Evolutionary conservation across 805 yeast genomes (phyloP).

Genomic region (Danielia reshetovae): DNA sequence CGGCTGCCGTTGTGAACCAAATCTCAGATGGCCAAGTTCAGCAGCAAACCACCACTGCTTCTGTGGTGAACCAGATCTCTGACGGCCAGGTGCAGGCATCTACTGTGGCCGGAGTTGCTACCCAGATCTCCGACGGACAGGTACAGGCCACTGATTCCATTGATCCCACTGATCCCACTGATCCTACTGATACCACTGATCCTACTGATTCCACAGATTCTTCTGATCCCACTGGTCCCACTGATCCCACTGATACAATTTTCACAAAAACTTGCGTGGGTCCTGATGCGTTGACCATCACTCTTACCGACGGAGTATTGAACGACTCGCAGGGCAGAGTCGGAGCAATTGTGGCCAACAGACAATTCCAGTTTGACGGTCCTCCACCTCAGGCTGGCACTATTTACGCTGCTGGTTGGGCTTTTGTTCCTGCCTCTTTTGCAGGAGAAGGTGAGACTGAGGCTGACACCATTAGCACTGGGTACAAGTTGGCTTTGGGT

Average conservation of each 20-base stretch:
- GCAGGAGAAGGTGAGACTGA: constrained; percentile 4
- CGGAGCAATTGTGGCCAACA: constrained; percentile 10
- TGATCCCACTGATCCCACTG: constrained; percentile 2
- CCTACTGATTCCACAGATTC: constrained; percentile 3
- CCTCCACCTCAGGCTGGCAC: constrained; percentile 40
- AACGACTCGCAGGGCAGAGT: constrained; percentile 7
- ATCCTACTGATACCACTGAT: constrained; percentile 4
- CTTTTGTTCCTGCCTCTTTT: constrained; percentile 5
- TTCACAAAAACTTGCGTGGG: constrained; percentile 13
- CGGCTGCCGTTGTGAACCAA: constrained; percentile 17
- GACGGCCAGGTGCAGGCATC: constrained; percentile 20
- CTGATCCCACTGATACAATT: neutral
- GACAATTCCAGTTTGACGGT: constrained; percentile 10
- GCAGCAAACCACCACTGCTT: constrained; percentile 7
- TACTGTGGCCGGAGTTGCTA: constrained; percentile 22
- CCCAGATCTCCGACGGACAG: constrained; percentile 47
- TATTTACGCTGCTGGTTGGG: constrained; percentile 12
- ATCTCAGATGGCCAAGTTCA: constrained; percentile 14
- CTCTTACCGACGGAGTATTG: constrained; percentile 28
- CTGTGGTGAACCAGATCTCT: constrained; percentile 11
- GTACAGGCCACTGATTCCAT: constrained; percentile 6
- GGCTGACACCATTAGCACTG: constrained; percentile 3
- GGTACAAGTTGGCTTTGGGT: constrained; percentile 46
- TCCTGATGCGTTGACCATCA: constrained; percentile 44
- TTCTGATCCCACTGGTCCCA: neutral